Percentiles rank a stretch among this genome's conserved stretches.
These are phyloP conservation scores for Pestalotiopsis sp. DNA, from an alignment of 2,329 filamentous ascomycete species.

Conservation along the genomic window DNA sequence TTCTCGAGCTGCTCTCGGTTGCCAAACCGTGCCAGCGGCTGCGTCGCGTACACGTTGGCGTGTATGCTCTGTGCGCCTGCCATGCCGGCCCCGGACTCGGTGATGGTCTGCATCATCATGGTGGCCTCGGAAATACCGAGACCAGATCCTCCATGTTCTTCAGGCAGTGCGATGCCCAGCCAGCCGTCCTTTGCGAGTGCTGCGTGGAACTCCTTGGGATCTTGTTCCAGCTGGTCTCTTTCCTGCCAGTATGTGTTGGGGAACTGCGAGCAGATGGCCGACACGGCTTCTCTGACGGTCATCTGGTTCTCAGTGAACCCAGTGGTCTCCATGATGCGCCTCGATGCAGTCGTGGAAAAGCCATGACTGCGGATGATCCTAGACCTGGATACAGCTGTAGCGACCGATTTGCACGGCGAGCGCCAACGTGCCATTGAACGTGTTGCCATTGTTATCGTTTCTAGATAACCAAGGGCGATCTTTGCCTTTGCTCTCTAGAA, in stretches of 20 bases:
- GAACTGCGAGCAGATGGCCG: slow-evolving; percentile 70
- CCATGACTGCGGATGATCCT: background rate
- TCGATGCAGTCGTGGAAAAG: slow-evolving; percentile 39
- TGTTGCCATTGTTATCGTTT: background rate
- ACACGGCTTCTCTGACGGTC: slow-evolving; percentile 70
- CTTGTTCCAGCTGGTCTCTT: slow-evolving; percentile 68
- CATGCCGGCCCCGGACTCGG: slow-evolving; percentile 79
- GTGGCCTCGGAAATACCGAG: slow-evolving; percentile 80
- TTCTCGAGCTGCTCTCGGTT: slow-evolving; percentile 63
- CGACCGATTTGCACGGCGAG: background rate
- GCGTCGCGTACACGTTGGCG: slow-evolving; percentile 74
- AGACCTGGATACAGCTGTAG: background rate
- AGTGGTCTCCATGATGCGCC: slow-evolving; percentile 67
- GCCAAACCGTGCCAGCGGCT: slow-evolving; percentile 74
- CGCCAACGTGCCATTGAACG: background rate
- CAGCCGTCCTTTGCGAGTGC: slow-evolving; percentile 76
- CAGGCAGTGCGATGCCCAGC: slow-evolving; percentile 80
- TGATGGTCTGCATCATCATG: slow-evolving; percentile 85
- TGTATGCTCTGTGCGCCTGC: slow-evolving; percentile 67
- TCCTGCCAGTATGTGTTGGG: slow-evolving; percentile 78
- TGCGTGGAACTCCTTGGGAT: slow-evolving; percentile 76
- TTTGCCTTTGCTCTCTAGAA: background rate
- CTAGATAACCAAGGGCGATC: background rate
- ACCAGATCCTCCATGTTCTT: slow-evolving; percentile 73
- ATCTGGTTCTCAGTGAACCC: slow-evolving; percentile 75